phyloP scores from a whole-genome alignment of 108 stramenopile species.

The Cyclotella sp. region DNA sequence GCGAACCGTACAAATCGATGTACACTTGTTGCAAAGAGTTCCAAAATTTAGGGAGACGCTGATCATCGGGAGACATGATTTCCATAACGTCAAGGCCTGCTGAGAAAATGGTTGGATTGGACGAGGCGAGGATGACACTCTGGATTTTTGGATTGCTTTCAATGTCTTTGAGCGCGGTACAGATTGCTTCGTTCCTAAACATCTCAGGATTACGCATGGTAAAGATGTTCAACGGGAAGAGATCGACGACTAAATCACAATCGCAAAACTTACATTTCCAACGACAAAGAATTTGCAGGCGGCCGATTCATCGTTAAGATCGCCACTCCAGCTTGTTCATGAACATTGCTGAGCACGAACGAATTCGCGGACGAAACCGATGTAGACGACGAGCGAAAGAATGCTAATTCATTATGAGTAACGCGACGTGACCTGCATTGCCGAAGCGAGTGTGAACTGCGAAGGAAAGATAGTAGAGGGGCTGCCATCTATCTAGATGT shows the following conservation, averaged over 20 bases:
- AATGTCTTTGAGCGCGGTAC: conserved; percentile 59
- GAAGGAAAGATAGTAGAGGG: no score
- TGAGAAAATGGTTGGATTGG: conserved; percentile 73
- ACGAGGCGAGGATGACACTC: conserved; percentile 67
- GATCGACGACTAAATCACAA: not conserved
- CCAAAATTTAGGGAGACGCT: conserved; percentile 77
- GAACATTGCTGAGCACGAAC: conserved; percentile 52
- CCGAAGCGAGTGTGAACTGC: no score
- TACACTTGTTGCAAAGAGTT: conserved; percentile 80
- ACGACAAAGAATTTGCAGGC: conserved; percentile 84
- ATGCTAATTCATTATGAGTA: not conserved
- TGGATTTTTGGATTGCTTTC: conserved; percentile 62
- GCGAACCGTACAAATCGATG: conserved; percentile 81
- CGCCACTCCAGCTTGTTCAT: conserved; percentile 62
- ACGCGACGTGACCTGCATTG: not conserved
- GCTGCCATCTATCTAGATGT: no score
- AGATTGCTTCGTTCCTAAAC: conserved; percentile 66
- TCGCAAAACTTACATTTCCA: conserved; percentile 70
- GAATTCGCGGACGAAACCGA: conserved; percentile 19
- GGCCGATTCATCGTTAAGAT: conserved; percentile 75
- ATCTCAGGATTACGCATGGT: not conserved
- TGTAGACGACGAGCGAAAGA: not conserved
- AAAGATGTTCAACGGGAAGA: not conserved
- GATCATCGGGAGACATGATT: conserved; percentile 65
- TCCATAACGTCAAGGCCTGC: conserved; percentile 86